Evolutionary conservation across 306 rosid genomes (phyloP).

Genomic region (Fragaria vesca): DNA sequence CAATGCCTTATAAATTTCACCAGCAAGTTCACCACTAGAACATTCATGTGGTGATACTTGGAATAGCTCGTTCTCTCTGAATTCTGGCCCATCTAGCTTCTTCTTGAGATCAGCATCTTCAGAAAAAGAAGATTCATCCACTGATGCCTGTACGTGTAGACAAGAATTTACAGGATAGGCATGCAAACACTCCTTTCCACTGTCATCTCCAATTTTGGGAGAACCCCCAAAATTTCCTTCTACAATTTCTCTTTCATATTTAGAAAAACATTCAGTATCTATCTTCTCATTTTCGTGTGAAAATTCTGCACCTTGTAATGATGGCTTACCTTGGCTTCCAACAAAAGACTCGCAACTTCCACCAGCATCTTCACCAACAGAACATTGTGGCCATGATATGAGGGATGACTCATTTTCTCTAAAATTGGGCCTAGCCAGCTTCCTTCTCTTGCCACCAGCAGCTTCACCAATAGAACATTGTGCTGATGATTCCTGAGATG

Average conservation of each 20-base stretch:
- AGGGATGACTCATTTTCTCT: slow-evolving; percentile 24
- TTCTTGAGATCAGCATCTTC: slow-evolving; percentile 25
- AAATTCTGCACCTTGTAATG: slow-evolving; percentile 15
- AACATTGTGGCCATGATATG: slow-evolving; percentile 18
- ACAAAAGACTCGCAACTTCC: slow-evolving; percentile 29
- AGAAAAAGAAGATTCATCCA: slow-evolving; percentile 23
- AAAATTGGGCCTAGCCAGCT: slow-evolving; percentile 58
- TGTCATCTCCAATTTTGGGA: slow-evolving; percentile 4
- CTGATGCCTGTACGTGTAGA: neutral
- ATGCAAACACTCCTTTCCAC: neutral
- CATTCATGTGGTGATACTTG: slow-evolving; percentile 15
- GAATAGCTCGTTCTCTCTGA: slow-evolving; percentile 29
- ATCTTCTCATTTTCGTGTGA: slow-evolving; percentile 19
- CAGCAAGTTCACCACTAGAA: slow-evolving; percentile 14
- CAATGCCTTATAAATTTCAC: slow-evolving; percentile 24
- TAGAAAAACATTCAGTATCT: slow-evolving; percentile 14
- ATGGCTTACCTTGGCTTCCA: slow-evolving; percentile 20
- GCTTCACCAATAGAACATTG: slow-evolving; percentile 24
- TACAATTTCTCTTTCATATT: slow-evolving; percentile 21
- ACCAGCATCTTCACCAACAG: slow-evolving; percentile 14
- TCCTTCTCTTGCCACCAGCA: slow-evolving; percentile 38
- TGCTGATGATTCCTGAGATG: slow-evolving; percentile 15
- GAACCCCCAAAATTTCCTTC: slow-evolving; percentile 7
- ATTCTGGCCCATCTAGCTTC: slow-evolving; percentile 54
- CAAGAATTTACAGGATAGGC: neutral